phyloP scores from a whole-genome alignment of 140 eudicot species.

The Senecio squalidus region DNA sequence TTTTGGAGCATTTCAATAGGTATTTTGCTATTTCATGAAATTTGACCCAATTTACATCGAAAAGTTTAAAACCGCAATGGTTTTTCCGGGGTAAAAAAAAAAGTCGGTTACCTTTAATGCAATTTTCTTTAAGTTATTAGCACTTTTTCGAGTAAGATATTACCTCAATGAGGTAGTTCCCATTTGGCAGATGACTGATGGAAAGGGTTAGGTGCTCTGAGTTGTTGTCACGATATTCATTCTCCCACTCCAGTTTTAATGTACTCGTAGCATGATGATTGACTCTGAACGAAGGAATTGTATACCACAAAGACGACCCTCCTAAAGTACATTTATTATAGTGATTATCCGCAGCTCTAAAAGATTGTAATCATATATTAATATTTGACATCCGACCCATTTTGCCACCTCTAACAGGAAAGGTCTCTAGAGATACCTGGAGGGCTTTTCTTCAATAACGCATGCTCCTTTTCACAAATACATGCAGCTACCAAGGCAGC shows the following conservation, averaged over 20 bases:
- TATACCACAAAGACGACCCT: slow-evolving; percentile 71
- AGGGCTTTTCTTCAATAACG: slow-evolving; percentile 32
- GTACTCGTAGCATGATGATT: slow-evolving; percentile 52
- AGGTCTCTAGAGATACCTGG: slow-evolving; percentile 41
- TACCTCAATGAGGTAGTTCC: slow-evolving; percentile 84
- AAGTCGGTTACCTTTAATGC: too few relatives aligned
- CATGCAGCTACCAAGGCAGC: slow-evolving; percentile 91
- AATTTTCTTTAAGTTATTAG: too few relatives aligned
- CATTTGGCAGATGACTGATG: slow-evolving; percentile 53
- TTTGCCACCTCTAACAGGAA: too few relatives aligned
- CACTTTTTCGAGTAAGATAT: slow-evolving; percentile 1
- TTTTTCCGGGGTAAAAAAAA: too few relatives aligned
- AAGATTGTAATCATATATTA: not conserved
- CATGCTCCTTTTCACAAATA: slow-evolving; percentile 59
- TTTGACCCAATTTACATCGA: too few relatives aligned
- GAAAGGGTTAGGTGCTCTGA: slow-evolving; percentile 41
- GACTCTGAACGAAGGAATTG: slow-evolving; percentile 72
- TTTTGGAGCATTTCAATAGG: too few relatives aligned
- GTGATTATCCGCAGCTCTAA: slow-evolving; percentile 7
- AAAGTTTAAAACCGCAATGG: too few relatives aligned
- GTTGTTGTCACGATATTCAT: slow-evolving; percentile 42
- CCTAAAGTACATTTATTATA: slow-evolving; percentile 36
- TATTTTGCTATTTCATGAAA: too few relatives aligned
- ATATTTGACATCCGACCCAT: too few relatives aligned
- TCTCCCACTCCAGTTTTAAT: slow-evolving; percentile 79